These are phyloP conservation scores for Lathyrus oleraceus DNA, from an alignment of 306 rosid genomes.

Conservation along the genomic window DNA sequence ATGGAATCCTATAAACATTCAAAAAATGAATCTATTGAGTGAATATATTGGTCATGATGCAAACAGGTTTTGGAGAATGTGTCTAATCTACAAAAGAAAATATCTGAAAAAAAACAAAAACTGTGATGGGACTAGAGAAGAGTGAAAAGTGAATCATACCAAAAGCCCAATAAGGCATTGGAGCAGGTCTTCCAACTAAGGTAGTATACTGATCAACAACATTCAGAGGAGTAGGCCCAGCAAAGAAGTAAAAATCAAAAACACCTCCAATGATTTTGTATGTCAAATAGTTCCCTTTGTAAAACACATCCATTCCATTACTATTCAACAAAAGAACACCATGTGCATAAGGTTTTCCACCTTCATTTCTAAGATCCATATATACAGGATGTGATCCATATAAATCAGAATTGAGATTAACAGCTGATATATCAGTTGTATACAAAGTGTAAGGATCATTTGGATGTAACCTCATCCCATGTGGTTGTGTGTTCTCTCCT, in stretches of 20 bases:
- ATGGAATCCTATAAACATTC: conserved; percentile 69
- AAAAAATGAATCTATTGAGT: conserved; percentile 7
- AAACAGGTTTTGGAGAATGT: background rate
- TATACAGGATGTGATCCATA: conserved; percentile 89
- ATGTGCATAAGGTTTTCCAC: conserved; percentile 66
- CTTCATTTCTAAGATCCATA: conserved; percentile 75
- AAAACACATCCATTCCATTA: conserved; percentile 93
- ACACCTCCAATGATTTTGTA: conserved; percentile 89
- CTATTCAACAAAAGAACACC: conserved; percentile 83
- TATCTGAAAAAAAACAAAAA: too few species aligned
- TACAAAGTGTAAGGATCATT: conserved; percentile 76
- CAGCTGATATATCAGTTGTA: conserved; percentile 69
- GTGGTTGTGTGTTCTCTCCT: conserved; percentile 85
- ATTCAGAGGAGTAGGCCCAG: conserved; percentile 71
- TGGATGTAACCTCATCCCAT: conserved; percentile 74
- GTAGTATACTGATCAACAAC: conserved; percentile 88
- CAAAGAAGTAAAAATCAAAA: conserved; percentile 84
- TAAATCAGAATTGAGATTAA: conserved; percentile 76
- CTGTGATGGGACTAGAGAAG: too few species aligned
- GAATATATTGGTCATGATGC: background rate
- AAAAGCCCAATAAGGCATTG: conserved; percentile 95
- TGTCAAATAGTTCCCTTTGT: conserved; percentile 67
- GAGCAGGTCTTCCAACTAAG: conserved; percentile 83
- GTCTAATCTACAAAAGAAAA: too few species aligned
- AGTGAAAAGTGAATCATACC: conserved; percentile 52